phyloP scores from a whole-genome alignment of 176 grass and related monocot species.

The Poa annua region DNA sequence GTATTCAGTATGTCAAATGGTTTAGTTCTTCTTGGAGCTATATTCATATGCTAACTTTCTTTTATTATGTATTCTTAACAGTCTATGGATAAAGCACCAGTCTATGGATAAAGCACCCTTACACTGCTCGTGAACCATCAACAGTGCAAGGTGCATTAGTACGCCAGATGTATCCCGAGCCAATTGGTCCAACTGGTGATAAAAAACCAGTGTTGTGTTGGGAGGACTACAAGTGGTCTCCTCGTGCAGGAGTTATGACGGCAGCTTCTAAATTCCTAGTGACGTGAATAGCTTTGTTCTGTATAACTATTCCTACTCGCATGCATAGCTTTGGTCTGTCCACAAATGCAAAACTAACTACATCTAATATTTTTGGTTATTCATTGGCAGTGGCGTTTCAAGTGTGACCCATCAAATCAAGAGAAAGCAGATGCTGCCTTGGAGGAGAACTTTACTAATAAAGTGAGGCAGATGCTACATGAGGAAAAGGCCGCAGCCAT shows the following conservation, averaged over 20 bases:
- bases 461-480: too few relatives aligned
- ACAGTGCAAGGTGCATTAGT: neutral
- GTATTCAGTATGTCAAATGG: neutral
- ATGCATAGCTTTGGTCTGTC: too few relatives aligned
- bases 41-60: neutral
- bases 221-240: slow-evolving; percentile 11
- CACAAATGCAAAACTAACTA: too few relatives aligned
- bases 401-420: too few relatives aligned
- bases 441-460: too few relatives aligned
- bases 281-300: too few relatives aligned
- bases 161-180: neutral
- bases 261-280: neutral
- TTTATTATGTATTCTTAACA: neutral
- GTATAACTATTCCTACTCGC: too few relatives aligned
- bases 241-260: neutral
- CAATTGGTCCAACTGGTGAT: neutral
- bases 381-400: too few relatives aligned
- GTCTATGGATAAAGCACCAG: neutral
- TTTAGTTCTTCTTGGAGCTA: neutral
- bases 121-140: neutral
- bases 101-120: neutral
- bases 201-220: neutral
- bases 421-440: too few relatives aligned
- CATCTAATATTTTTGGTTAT: too few relatives aligned
- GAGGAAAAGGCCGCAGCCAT: too few relatives aligned